Evolutionary conservation across 495 filamentous ascomycete genomes (phyloP), one percentile per base, ranked within the genome.

Genomic region (Penicillium crystallinum): DNA sequence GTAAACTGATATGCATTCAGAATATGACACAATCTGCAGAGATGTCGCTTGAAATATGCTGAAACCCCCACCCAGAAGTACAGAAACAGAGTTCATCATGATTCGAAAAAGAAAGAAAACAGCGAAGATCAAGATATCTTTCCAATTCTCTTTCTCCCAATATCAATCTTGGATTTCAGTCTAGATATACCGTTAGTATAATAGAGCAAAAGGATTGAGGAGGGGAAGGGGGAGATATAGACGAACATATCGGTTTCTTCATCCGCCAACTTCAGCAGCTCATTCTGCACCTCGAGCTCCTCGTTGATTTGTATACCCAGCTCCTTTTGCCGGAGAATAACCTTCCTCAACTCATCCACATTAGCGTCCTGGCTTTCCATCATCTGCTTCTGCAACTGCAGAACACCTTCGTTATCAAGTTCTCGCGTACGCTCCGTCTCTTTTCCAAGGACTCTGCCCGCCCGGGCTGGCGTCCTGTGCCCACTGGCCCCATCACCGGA

Each of bases 341-440:
- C 85, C 70, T 83, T 86, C 25, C 81, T 77, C 64, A 98, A 67
- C 58, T 84, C 80, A 53, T 87, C 80, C 29, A 97, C 83, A 55
- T 86, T 84, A 64, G 83, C 65, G 58, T 99, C 93, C 68, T 99
- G 93, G 57, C 91, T 84, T 34, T 79, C 49, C 83, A 97, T 95
- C 65, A 86, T 80, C 66, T 92, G 82, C 53, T 79, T 72, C 67
- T 97, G 91, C 63, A 97, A 66, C 76, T 91, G 84, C 63, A 97
- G 54, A 35, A 99, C 87, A 0, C 91, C 93, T 27, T 82, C 71
- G 61, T 99, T 99, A 63, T 96, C 93, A 50, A 93, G 70, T 71
- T 96, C 91, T 34, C 92, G 73, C 39, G 93, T 97, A 51, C 79
- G 76, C 52, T 90, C 88, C 36, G 89, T 97, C 69, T 99, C 93